Evolutionary conservation across 768 basidiomycete species (phyloP), one percentile per base, ranked within the genome.

Genomic region (Vararia minispora): DNA sequence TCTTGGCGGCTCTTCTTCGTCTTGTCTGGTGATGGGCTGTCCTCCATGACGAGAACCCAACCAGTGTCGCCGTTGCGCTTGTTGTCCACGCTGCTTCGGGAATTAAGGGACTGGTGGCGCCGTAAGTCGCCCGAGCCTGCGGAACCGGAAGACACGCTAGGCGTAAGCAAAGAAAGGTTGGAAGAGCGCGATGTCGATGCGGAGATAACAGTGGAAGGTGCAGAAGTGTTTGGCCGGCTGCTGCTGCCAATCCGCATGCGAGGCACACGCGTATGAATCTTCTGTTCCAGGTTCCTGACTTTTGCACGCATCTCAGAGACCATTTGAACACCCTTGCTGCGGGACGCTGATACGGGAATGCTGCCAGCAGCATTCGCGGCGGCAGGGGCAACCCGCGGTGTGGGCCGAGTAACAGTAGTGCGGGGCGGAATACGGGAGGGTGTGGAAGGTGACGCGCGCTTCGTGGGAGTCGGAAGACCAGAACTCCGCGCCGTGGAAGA

Each of bases 31-130:
- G 76, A 77, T 17, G 84, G 80, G 2, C 80, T 79, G 52, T 87
- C 86, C 47, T 88, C 86, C 84, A 87, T 86, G 35, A 89, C 84
- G 26, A 89, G 71, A 28, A 89, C 85, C 85, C 85, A 89, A 39
- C 85, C 85, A 9, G 77, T 62, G 49, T 85, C 82, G 16, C 68
- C 72, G 28, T 65, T 71, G 49, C 66, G 71, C 41, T 55, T 61
- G 36, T 52, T 60, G 24, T 58, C 54, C 6, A 49, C 25, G 31
- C 48, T 52, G 27, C 37, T 47, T 25, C 52, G 36, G 32, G 44
- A 50, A 21, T 47, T 38, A 47, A 58, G 49, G 43, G 46, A 7
- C 39, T 43, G 9, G 26, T 42, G 32, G 20, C 41, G 21, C 41
- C 55, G 47, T 50, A 42, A 65, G 65, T 38, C 61, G 63, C 52